Percentiles rank a stretch among this genome's conserved stretches.
Evolutionary conservation across 805 yeast species (phyloP).

Genomic region (Isabelozyma rhagii): DNA sequence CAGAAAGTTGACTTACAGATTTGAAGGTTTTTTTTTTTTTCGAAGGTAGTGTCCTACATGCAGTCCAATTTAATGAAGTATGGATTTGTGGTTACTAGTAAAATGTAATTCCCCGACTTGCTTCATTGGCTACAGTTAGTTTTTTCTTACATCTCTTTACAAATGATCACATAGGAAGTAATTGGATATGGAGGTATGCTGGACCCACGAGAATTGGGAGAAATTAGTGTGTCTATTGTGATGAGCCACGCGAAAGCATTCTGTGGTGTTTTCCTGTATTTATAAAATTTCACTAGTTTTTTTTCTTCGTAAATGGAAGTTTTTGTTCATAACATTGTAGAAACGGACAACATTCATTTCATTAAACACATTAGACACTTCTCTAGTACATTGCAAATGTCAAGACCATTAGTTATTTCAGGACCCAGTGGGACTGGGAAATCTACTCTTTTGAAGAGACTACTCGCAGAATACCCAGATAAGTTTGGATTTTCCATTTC

Average conservation of each 20-base stretch:
- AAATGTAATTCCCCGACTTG: too few relatives aligned
- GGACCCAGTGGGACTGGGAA: slow-evolving; percentile 98
- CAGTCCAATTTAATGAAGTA: too few relatives aligned
- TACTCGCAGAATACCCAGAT: slow-evolving; percentile 87
- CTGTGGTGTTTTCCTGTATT: neutral
- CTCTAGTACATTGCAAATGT: slow-evolving; percentile 9
- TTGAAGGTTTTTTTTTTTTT: too few relatives aligned
- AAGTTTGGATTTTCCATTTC: slow-evolving; percentile 93
- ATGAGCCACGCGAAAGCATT: neutral
- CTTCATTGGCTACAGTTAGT: too few relatives aligned
- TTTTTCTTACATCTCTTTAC: too few relatives aligned
- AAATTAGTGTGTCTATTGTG: neutral
- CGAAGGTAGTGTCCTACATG: too few relatives aligned
- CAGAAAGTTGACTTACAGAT: too few relatives aligned
- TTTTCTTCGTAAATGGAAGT: too few relatives aligned
- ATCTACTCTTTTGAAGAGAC: slow-evolving; percentile 84
- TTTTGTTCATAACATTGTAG: too few relatives aligned
- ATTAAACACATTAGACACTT: neutral
- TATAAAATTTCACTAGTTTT: neutral
- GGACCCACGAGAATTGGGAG: neutral
- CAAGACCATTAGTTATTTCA: slow-evolving; percentile 88
- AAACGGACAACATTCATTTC: neutral
- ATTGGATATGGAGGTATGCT: too few relatives aligned
- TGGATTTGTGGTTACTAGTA: too few relatives aligned
- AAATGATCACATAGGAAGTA: too few relatives aligned